A percentile compares a stretch with the other conserved stretches of the same genome.
Conservation (phyloP, 495 filamentous ascomycete species). For the Staphylotrichum tortipilum region DNA sequence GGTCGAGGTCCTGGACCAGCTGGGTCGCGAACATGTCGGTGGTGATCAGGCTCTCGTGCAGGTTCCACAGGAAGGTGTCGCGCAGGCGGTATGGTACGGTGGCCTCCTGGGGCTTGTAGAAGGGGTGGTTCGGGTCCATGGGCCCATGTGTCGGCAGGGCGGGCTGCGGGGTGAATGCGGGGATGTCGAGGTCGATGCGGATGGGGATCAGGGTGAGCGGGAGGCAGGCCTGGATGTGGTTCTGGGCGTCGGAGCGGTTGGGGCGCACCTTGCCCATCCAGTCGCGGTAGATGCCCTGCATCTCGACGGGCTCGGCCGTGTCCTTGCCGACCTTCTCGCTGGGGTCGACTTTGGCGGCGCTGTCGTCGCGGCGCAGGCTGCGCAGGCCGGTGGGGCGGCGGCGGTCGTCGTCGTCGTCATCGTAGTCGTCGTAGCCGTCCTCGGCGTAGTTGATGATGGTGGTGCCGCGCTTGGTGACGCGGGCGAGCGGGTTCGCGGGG, state of each 20-base stretch:
- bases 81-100: constrained; percentile 79
- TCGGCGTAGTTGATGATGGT: constrained; percentile 96
- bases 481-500: constrained; percentile 56
- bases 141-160: constrained; percentile 60
- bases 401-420: constrained; percentile 73
- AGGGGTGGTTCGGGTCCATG: constrained; percentile 47
- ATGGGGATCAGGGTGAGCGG: constrained; percentile 91
- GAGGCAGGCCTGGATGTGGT: constrained; percentile 72
- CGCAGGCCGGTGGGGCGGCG: constrained; percentile 77
- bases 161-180: constrained; percentile 64
- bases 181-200: constrained; percentile 88
- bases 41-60: constrained; percentile 88
- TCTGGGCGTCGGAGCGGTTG: constrained; percentile 57
- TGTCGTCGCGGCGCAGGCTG: constrained; percentile 72
- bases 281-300: constrained; percentile 86
- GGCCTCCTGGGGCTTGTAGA: constrained; percentile 67
- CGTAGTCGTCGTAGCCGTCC: constrained; percentile 87
- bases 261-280: constrained; percentile 75
- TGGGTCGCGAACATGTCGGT: constrained; percentile 87
- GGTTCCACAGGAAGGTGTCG: constrained; percentile 94
- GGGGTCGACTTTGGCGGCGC: constrained; percentile 45
- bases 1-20: constrained; percentile 91
- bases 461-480: constrained; percentile 94
- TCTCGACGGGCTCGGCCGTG: constrained; percentile 64
- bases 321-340: constrained; percentile 79